These are phyloP conservation scores for Echites panduratus DNA, from an alignment of 257 asterid species.

Conservation along the genomic window DNA sequence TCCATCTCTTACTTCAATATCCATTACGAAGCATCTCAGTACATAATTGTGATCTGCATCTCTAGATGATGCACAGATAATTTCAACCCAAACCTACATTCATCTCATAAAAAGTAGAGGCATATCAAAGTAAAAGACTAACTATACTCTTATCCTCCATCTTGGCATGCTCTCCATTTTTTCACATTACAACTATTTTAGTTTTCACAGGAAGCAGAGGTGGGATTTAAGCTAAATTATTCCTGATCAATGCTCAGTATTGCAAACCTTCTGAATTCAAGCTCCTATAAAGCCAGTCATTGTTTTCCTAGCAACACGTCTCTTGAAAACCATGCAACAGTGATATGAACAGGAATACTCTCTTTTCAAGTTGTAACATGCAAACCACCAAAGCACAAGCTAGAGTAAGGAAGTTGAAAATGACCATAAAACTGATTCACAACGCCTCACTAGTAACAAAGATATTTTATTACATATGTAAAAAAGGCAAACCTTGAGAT, in stretches of 20 bases:
- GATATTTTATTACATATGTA: background rate
- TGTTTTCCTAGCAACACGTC: background rate
- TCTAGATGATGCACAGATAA: background rate
- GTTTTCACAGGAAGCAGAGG: background rate
- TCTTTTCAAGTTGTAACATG: background rate
- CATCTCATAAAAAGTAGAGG: background rate
- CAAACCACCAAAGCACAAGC: background rate
- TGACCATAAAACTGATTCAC: background rate
- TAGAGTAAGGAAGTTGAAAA: background rate
- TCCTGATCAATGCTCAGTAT: background rate
- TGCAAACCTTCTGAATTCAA: background rate
- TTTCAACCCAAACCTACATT: background rate
- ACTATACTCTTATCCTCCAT: background rate
- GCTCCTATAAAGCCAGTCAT: background rate
- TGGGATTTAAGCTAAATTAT: background rate
- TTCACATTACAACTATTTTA: background rate
- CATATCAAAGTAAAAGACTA: background rate
- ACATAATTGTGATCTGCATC: background rate
- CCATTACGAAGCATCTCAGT: background rate
- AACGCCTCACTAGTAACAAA: background rate
- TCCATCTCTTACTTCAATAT: background rate
- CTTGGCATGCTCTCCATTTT: background rate
- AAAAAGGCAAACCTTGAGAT: slow-evolving; percentile 58
- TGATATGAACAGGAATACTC: background rate
- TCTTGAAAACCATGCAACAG: background rate